Conservation (phyloP, 2,329 filamentous ascomycete species). For the Aureobasidium sp. region DNA sequence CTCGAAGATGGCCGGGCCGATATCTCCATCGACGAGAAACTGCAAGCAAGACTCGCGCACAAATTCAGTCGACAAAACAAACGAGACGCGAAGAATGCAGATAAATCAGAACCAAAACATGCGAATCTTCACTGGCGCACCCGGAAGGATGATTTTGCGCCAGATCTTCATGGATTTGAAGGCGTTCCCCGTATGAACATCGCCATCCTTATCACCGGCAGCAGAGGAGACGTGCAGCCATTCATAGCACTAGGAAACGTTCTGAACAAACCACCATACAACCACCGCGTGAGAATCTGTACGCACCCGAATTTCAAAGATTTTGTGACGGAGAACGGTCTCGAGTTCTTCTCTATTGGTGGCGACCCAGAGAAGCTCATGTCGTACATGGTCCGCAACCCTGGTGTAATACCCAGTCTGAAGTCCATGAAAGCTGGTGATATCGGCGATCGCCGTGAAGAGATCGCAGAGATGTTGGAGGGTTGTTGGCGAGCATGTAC, state of each 20-base stretch:
- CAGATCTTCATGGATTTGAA: constrained; percentile 19
- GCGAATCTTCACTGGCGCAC: not conserved
- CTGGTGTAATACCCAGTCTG: constrained; percentile 76
- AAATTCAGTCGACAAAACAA: not conserved
- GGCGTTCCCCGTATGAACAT: constrained; percentile 35
- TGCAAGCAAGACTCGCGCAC: not conserved
- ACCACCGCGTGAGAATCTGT: constrained; percentile 43
- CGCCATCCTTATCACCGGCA: constrained; percentile 44
- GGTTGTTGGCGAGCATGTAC: constrained; percentile 78
- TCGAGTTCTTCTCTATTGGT: constrained; percentile 48
- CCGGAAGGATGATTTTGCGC: not conserved
- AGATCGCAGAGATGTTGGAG: constrained; percentile 71
- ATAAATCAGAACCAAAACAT: not conserved
- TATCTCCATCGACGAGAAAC: not conserved
- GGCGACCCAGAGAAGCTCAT: constrained; percentile 61
- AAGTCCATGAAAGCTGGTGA: constrained; percentile 69
- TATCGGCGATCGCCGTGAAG: constrained; percentile 72
- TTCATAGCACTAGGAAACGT: constrained; percentile 46
- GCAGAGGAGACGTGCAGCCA: constrained; percentile 45
- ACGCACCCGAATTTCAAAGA: constrained; percentile 45
- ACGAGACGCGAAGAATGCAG: not conserved
- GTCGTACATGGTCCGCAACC: constrained; percentile 88
- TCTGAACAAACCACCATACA: constrained; percentile 41
- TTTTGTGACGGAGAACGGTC: constrained; percentile 43
- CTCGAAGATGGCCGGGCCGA: constrained; percentile 5